Percentiles rank a stretch among this genome's conserved stretches.
Conservation (phyloP, 768 basidiomycete genomes). For the Trametes meyenii region DNA sequence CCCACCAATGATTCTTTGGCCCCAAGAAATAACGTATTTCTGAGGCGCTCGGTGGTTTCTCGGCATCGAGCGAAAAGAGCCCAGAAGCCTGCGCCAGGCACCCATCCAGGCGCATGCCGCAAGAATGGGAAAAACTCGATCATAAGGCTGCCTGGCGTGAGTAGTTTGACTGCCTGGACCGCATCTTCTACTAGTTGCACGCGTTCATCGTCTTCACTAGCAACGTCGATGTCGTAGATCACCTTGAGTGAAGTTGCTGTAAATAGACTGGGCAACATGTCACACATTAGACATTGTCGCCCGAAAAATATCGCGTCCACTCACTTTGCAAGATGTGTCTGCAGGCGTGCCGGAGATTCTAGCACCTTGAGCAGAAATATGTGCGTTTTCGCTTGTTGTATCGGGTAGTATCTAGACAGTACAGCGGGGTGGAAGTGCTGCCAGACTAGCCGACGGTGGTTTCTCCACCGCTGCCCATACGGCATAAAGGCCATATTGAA, state of each 20-base stretch:
- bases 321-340: slow-evolving; percentile 11
- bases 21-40: neutral
- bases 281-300: too few species aligned
- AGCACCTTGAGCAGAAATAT: slow-evolving; percentile 1
- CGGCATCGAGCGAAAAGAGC: neutral
- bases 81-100: neutral
- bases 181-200: neutral
- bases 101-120: neutral
- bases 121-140: neutral
- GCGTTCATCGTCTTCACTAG: neutral
- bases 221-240: neutral
- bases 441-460: slow-evolving; percentile 12
- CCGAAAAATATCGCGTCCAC: too few species aligned
- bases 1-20: neutral
- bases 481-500: slow-evolving; percentile 5
- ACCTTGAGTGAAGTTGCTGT: neutral
- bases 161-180: neutral
- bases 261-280: neutral
- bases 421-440: slow-evolving; percentile 1
- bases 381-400: neutral
- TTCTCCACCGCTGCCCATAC: slow-evolving; percentile 14
- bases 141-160: neutral
- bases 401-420: neutral
- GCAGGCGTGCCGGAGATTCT: neutral
- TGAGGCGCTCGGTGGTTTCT: slow-evolving; percentile 32